A percentile compares a stretch with the other conserved stretches of the same genome.
These are phyloP conservation scores for Sporothrix dimorphospora DNA, from an alignment of 2,329 filamentous ascomycete species.

Conservation along the genomic window DNA sequence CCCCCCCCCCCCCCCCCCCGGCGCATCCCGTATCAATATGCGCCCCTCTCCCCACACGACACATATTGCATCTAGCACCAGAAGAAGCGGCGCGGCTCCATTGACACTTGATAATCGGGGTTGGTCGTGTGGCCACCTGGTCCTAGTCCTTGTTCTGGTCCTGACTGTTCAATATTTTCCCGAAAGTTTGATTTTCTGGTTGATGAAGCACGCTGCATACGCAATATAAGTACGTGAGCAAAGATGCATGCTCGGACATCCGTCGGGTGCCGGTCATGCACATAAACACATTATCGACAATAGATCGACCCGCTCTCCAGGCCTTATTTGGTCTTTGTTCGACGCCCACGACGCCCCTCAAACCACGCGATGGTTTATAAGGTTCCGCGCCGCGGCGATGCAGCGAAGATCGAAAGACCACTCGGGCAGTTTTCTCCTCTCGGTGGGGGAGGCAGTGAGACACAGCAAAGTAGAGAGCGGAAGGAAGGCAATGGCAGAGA, in stretches of 20 bases:
- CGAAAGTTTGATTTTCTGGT: slow-evolving; percentile 1
- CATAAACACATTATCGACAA: background rate
- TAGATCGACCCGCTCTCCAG: background rate
- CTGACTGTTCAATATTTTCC: background rate
- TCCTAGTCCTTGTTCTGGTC: background rate
- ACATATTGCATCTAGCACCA: background rate
- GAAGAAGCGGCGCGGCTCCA: background rate
- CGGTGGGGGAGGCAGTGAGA: background rate
- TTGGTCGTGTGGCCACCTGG: background rate
- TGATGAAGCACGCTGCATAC: slow-evolving; percentile 15
- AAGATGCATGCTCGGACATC: background rate
- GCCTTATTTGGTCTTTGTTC: background rate
- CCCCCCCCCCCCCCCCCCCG: too few species aligned
- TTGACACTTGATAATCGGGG: background rate
- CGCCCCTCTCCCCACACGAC: background rate
- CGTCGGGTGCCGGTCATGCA: background rate
- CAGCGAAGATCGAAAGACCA: background rate
- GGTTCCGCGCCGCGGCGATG: background rate
- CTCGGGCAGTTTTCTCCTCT: background rate
- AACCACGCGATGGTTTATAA: background rate
- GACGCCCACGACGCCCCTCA: too few species aligned
- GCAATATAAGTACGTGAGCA: slow-evolving; percentile 4
- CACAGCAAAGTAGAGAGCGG: background rate
- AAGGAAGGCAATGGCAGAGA: background rate
- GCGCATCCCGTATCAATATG: background rate